Percentiles rank a stretch among this genome's conserved stretches.
Conservation (phyloP, 164 flowering plant species). For the Brasenia schreberi region DNA sequence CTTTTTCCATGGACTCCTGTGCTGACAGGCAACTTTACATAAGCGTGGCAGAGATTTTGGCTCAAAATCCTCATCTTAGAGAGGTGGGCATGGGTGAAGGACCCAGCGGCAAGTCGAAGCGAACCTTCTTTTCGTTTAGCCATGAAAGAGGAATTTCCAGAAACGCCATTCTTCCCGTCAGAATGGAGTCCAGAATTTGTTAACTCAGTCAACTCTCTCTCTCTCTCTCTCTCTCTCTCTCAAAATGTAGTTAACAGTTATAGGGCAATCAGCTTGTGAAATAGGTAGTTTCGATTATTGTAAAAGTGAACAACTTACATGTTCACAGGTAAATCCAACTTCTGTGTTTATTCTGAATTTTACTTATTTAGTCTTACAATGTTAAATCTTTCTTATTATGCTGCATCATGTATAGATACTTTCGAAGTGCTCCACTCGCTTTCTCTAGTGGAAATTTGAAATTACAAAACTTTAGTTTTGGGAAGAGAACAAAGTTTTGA, state of each 20-base stretch:
- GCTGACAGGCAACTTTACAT: slow-evolving; percentile 48
- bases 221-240: not conserved
- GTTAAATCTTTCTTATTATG: too few relatives aligned
- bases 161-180: slow-evolving; percentile 51
- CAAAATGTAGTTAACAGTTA: not conserved
- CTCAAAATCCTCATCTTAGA: slow-evolving; percentile 22
- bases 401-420: not conserved
- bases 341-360: not conserved
- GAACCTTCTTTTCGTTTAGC: slow-evolving; percentile 70
- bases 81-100: slow-evolving; percentile 33
- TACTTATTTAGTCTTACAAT: not conserved
- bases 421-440: too few relatives aligned
- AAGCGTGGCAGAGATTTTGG: slow-evolving; percentile 46
- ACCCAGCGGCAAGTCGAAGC: slow-evolving; percentile 18
- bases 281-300: not conserved
- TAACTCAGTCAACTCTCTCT: not conserved
- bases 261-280: not conserved
- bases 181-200: slow-evolving; percentile 22
- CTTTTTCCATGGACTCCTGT: slow-evolving; percentile 85
- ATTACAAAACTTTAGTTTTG: too few relatives aligned
- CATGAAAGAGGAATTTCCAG: slow-evolving; percentile 42
- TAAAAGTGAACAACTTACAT: not conserved
- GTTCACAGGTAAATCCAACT: not conserved
- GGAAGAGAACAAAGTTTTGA: not conserved
- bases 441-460: too few relatives aligned